A percentile compares a stretch with the other conserved stretches of the same genome.
Evolutionary conservation across 2,329 filamentous ascomycete species (phyloP).

Genomic region (Colletotrichum cereale): DNA sequence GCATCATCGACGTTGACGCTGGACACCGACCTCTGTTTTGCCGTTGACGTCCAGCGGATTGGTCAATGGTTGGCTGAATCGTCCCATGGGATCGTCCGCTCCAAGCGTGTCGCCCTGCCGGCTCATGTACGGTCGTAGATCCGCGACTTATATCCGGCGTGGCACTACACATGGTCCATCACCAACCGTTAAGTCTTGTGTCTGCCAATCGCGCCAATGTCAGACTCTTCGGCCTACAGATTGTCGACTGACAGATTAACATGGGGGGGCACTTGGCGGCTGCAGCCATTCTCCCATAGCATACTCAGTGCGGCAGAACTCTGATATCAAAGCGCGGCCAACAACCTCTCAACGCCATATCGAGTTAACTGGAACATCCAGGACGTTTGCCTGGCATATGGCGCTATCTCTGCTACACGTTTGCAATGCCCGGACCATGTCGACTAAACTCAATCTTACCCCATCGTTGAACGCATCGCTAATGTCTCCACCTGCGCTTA

Average conservation of each 20-base stretch:
- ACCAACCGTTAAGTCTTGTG: not conserved
- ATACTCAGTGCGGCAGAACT: not conserved
- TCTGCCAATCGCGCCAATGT: conserved; percentile 23
- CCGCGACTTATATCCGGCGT: conserved; percentile 16
- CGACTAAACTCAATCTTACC: not conserved
- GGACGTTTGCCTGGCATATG: not conserved
- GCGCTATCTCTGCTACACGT: not conserved
- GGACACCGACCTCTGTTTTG: not conserved
- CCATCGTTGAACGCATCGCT: not conserved
- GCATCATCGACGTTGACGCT: conserved; percentile 28
- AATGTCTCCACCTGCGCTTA: not conserved
- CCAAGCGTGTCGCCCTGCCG: conserved; percentile 4
- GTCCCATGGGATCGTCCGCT: conserved; percentile 20
- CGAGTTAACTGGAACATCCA: not conserved
- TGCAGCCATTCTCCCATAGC: conserved; percentile 29
- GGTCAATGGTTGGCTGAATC: conserved; percentile 10
- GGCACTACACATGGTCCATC: conserved; percentile 20
- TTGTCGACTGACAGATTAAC: conserved; percentile 23
- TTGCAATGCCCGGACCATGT: not conserved
- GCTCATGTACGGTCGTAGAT: conserved; percentile 11
- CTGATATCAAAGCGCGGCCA: not conserved
- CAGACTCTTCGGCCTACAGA: conserved; percentile 7
- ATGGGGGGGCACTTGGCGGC: conserved; percentile 13
- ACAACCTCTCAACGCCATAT: not conserved
- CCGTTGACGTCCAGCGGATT: not conserved